Evolutionary conservation across 805 yeast species (phyloP), one percentile per base, ranked within the genome.

Genomic region (Lipomyces chichibuensis): DNA sequence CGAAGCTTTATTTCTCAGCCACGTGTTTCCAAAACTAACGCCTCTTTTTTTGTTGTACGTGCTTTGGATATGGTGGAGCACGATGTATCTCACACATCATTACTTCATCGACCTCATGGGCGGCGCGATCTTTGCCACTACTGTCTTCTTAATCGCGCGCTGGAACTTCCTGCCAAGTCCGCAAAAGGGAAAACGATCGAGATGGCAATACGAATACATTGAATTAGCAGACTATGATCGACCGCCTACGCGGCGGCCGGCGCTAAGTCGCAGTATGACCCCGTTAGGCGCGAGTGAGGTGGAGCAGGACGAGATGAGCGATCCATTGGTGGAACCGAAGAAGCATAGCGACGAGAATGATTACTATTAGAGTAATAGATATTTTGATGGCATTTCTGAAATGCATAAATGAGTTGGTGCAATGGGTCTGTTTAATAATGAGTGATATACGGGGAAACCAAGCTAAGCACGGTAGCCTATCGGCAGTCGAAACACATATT

Each of bases 61-160:
- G n/a, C 80, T 87, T 70, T 92, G 97, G 96, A 84, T 95, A 72
- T 94, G 98, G 98, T 95, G 97, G 96, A 85, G 95, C 60, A 95
- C 98, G 17, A 94, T 94, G 99, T 94, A 94, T 78, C 83, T 94
- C 75, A 94, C 98, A 0, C 99, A 94, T 79, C 99, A 94, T 79
- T 94, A 94, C 77, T 95, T 95, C 75, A 87, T 94, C 67, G 98
- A 94, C 77, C 85, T 94, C 62, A 91, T 91, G 74, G 94, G 91
- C n/a, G 99, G 99, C 27, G 94, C 97, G 1, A 84, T 87, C n/a
- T 81, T 95, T 65, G 87, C 97, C 0, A 84, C 88, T 67, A 77
- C 84, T 17, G 87, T 90, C 39, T 93, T 91, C 78, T 83, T 84
- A 69, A 84, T 87, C 72, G 87, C 91, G 63, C 88, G 87, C 75